phyloP scores from a whole-genome alignment of 1,284 basidiomycete species.

The Irpex sp. region DNA sequence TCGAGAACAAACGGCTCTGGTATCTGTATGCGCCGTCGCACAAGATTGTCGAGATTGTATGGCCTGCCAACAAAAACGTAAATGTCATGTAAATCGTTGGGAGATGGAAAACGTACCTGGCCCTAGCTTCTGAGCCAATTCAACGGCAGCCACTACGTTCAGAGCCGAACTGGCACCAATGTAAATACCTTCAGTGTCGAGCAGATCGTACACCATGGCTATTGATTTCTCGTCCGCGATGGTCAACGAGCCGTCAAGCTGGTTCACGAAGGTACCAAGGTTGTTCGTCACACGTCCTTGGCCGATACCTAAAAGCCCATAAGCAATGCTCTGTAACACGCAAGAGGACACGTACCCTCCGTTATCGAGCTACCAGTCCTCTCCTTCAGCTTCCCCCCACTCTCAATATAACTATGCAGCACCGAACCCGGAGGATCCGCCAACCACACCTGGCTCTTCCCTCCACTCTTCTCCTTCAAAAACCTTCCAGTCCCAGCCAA shows the following conservation, averaged over 20 bases:
- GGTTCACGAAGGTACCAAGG: slow-evolving; percentile 78
- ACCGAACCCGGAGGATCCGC: slow-evolving; percentile 97
- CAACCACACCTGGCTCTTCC: slow-evolving; percentile 87
- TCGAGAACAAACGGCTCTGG: slow-evolving; percentile 95
- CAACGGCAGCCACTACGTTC: slow-evolving; percentile 92
- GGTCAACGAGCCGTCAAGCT: slow-evolving; percentile 80
- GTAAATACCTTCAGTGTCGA: slow-evolving; percentile 94
- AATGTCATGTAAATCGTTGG: not conserved
- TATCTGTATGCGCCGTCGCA: slow-evolving; percentile 97
- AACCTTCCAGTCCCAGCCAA: slow-evolving; percentile 87
- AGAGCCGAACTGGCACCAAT: slow-evolving; percentile 95
- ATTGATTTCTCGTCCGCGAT: slow-evolving; percentile 91
- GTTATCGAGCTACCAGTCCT: slow-evolving; percentile 91
- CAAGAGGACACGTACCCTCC: slow-evolving; percentile 48
- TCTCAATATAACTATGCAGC: slow-evolving; percentile 81
- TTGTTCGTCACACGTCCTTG: slow-evolving; percentile 98
- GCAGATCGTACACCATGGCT: slow-evolving; percentile 88
- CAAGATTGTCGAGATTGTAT: slow-evolving; percentile 85
- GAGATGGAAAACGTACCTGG: slow-evolving; percentile 47
- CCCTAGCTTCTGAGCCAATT: slow-evolving; percentile 85
- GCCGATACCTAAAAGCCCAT: slow-evolving; percentile 71
- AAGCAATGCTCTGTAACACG: not conserved
- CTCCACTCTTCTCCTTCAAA: slow-evolving; percentile 81
- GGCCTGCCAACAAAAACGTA: slow-evolving; percentile 46
- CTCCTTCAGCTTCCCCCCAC: slow-evolving; percentile 79